Percentiles rank a stretch among this genome's conserved stretches.
Evolutionary conservation across 768 basidiomycete species (phyloP).

Genomic region (Mycena floridula): DNA sequence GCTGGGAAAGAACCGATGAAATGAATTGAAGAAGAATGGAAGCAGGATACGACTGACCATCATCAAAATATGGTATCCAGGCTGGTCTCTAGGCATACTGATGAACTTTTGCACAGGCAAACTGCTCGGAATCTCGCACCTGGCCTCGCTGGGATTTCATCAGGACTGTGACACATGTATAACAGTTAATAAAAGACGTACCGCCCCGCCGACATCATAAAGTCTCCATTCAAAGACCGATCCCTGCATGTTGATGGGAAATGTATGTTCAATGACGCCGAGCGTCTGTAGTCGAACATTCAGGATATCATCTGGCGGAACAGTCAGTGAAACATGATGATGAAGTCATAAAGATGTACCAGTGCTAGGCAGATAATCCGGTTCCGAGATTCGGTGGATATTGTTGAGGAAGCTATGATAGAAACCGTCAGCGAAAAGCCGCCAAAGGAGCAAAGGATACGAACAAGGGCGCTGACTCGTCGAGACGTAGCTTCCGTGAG

Average conservation of each 20-base stretch:
- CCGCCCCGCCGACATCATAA: slow-evolving; percentile 81
- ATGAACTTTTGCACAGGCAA: slow-evolving; percentile 2
- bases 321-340: slow-evolving; percentile 1
- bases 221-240: slow-evolving; percentile 68
- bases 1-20: slow-evolving; percentile 33
- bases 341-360: slow-evolving; percentile 30
- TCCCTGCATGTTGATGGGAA: slow-evolving; percentile 59
- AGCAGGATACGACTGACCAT: slow-evolving; percentile 46
- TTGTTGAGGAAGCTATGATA: slow-evolving; percentile 57
- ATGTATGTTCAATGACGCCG: slow-evolving; percentile 72
- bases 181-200: slow-evolving; percentile 29
- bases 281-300: slow-evolving; percentile 77
- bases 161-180: slow-evolving; percentile 3
- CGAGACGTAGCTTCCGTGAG: slow-evolving; percentile 55
- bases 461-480: slow-evolving; percentile 75
- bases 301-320: slow-evolving; percentile 59
- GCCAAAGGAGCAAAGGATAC: slow-evolving; percentile 17
- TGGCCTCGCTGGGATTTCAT: slow-evolving; percentile 45
- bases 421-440: not conserved
- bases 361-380: slow-evolving; percentile 67
- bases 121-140: slow-evolving; percentile 31
- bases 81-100: slow-evolving; percentile 64
- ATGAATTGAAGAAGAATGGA: slow-evolving; percentile 5
- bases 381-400: slow-evolving; percentile 57
- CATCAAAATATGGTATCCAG: slow-evolving; percentile 84